Evolutionary conservation across 2,329 filamentous ascomycete genomes (phyloP), one percentile per base, ranked within the genome.

Genomic region (Xylariaceae sp.): DNA sequence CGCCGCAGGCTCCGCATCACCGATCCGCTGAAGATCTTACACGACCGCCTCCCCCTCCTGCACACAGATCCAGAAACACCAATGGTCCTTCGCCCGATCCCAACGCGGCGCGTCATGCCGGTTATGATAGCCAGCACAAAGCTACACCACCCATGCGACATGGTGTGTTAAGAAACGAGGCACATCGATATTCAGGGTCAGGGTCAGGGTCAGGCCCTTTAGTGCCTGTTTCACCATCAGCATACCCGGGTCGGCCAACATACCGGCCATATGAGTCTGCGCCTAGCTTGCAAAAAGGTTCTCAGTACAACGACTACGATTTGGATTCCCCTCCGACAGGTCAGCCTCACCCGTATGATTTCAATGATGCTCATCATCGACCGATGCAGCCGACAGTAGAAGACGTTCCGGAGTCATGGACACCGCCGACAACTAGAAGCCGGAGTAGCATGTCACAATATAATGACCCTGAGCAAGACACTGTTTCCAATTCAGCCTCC

Each of bases 351-450:
- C 80, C 82, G 0, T 81, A 82, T 58, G 82, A 86, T 61, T 68
- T 72, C 34, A 79, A 76, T 65, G 80, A 80, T 56, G 67, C 72
- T 44, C 78, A 78, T 47, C 74, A 76, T 66, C 76, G 77, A 59
- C 78, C 80, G 0, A 80, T 84, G 81, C 84, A 86, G 65, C 83
- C 81, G 2, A 86, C 81, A 5, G 84, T 85, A 4, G 86, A 88
- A 68, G 85, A 88, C 63, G 83, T 80, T 4, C 84, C 85, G 3
- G 83, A 86, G 53, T 80, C 81, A 1, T 73, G 71, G 71, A 73
- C 70, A 9, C 71, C 71, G 7, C 71, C 71, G 9, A 69, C 63
- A 50, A 56, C 62, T 3, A 66, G 68, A 58, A 50, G 64, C 15
- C 65, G 67, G 42, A 62, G 58, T 35, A 67, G 67, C n/a, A 67